These are phyloP conservation scores for Syzygium jambos DNA, from an alignment of 345 rosid genomes.

Conservation along the genomic window DNA sequence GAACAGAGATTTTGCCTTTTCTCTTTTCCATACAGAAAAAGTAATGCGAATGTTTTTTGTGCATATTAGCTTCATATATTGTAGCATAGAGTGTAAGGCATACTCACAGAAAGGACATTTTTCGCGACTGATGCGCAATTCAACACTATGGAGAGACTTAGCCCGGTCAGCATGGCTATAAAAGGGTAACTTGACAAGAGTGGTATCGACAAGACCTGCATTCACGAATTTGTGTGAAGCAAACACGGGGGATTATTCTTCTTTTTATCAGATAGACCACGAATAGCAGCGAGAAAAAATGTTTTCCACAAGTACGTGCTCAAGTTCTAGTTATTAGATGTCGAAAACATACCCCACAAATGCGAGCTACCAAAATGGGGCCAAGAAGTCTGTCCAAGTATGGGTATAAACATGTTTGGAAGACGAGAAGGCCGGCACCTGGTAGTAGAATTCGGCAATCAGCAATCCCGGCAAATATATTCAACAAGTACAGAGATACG, in stretches of 20 bases:
- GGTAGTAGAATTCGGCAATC: background rate
- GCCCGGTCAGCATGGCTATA: conserved; percentile 66
- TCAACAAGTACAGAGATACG: background rate
- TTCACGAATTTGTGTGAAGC: background rate
- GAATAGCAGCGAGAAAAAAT: background rate
- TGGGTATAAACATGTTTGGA: conserved; percentile 62
- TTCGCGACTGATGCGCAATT: conserved; percentile 66
- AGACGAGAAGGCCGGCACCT: conserved; percentile 82
- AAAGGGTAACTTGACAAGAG: conserved; percentile 54
- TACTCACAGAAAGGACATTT: conserved; percentile 50
- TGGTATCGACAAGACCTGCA: conserved; percentile 48
- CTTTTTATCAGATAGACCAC: background rate
- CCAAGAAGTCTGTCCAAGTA: conserved; percentile 57
- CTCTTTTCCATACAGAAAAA: background rate
- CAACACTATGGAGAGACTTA: conserved; percentile 37
- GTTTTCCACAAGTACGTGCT: background rate
- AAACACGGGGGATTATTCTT: background rate
- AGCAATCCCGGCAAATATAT: background rate
- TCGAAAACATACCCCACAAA: conserved; percentile 49
- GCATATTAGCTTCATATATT: background rate
- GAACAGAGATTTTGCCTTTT: background rate
- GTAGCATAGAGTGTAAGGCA: background rate
- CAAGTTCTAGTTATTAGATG: background rate
- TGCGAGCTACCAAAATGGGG: conserved; percentile 39
- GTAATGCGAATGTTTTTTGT: background rate